These are phyloP conservation scores for Capronia epimyces DNA, from an alignment of 2,329 filamentous ascomycete species.

Conservation along the genomic window DNA sequence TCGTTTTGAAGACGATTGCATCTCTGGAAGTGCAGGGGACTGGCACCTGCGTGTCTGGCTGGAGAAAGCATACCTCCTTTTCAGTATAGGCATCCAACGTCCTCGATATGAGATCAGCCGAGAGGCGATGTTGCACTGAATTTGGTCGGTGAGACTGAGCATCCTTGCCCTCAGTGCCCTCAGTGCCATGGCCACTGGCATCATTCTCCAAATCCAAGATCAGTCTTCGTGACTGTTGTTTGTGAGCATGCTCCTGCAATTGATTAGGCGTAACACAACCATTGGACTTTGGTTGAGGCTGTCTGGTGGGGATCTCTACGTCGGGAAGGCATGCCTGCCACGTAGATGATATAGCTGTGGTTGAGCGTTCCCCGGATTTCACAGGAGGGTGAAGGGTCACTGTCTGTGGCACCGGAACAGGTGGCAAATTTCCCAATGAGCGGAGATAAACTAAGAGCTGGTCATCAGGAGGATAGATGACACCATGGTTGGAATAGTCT, in stretches of 20 bases:
- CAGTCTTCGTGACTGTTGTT: neutral
- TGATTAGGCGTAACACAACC: neutral
- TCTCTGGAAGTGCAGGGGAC: neutral
- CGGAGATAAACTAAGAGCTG: slow-evolving; percentile 10
- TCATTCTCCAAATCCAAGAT: slow-evolving; percentile 1
- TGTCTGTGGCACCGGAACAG: neutral
- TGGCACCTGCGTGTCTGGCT: neutral
- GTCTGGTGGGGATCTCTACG: neutral
- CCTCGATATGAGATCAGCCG: neutral
- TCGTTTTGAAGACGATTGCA: neutral
- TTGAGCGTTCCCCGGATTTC: neutral
- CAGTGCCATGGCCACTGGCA: neutral
- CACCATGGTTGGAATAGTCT: slow-evolving; percentile 22
- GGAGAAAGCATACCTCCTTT: neutral
- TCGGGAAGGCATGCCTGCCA: neutral
- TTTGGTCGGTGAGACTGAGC: neutral
- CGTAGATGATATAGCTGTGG: neutral
- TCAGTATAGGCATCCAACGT: neutral
- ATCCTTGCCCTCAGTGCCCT: neutral
- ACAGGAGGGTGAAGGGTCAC: neutral
- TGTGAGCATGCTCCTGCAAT: neutral
- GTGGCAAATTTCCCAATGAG: neutral
- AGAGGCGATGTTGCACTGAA: neutral
- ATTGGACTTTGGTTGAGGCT: neutral
- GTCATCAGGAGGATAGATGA: slow-evolving; percentile 17